Evolutionary conservation across 169 alveolate genomes (phyloP).

Genomic region (Sarcocystis neurona): DNA sequence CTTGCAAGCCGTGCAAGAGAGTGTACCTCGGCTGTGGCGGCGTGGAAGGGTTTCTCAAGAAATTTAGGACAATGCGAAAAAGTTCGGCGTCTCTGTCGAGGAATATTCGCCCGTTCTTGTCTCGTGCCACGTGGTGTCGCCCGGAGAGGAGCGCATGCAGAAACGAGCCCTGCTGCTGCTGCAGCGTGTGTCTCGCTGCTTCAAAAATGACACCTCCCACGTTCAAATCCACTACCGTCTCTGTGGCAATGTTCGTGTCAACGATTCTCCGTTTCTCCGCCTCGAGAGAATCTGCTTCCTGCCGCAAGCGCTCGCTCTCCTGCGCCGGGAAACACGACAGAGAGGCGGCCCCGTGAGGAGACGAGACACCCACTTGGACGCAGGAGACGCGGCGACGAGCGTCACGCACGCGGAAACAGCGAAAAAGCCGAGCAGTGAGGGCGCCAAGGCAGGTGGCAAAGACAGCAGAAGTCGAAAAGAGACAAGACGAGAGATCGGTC

Average conservation of each 20-base stretch:
- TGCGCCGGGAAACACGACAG: neutral
- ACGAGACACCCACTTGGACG: neutral
- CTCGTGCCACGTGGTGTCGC: conserved; percentile 80
- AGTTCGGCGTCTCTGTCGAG: conserved; percentile 85
- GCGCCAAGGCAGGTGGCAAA: neutral
- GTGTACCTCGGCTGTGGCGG: conserved; percentile 60
- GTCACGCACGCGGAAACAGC: too few species aligned
- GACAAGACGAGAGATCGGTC: neutral
- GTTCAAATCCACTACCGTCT: conserved; percentile 83
- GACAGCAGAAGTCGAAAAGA: neutral
- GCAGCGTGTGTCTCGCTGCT: conserved; percentile 83
- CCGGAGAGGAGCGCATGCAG: conserved; percentile 81
- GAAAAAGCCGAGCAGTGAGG: too few species aligned
- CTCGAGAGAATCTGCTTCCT: conserved; percentile 58
- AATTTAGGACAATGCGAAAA: conserved; percentile 81
- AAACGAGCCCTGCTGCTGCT: conserved; percentile 79
- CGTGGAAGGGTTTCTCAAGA: conserved; percentile 69
- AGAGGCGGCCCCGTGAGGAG: neutral
- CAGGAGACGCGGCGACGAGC: neutral
- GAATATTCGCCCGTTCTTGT: conserved; percentile 84
- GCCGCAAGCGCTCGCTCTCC: conserved; percentile 58
- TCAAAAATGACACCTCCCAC: conserved; percentile 88
- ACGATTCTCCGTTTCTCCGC: conserved; percentile 74
- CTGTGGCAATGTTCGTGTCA: conserved; percentile 81
- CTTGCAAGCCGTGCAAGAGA: too few species aligned